Base-by-base conservation (phyloP, 768 basidiomycete species). In the Lentinula guzmanii region DNA sequence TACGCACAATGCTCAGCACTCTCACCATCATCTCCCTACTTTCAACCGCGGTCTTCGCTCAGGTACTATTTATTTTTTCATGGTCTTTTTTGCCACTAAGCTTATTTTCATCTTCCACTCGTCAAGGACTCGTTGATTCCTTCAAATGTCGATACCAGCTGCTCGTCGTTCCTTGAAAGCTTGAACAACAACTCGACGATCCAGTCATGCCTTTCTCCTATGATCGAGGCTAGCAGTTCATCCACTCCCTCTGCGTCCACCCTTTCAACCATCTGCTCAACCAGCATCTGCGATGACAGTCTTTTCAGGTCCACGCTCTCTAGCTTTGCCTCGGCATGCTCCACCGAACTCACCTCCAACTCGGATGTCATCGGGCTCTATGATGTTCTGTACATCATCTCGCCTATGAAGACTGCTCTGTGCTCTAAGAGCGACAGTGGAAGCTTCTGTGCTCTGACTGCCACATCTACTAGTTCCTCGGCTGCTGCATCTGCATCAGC, bases 401-500 rank as follows among this genome's bases (percentile, higher is more conserved):
- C 70, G 10, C 93, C 95, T 7, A 70, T 96, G 70, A 76, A 75
- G 63, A 65, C 70, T 5, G 87, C 93, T 31, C 70, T 92, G 34
- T 98, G 95, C 76, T 66, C 87, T 51, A 90, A 91, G 80, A 84
- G 90, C 67, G 84, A 86, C 67, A 76, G 67, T 52, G 87, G 84
- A 35, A 75, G 79, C 42, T 97, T 82, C 75, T 98, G 96, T 69
- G 82, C 84, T 33, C 71, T 80, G 60, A 67, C 82, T 34, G 74
- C 85, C 37, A 71, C 77, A 46, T 64, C 74, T 24, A 70, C 73
- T 58, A 39, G 66, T 61, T 65, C 65, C 52, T 65, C 73, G 15
- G 67, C 73, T 0, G 53, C 63, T 50, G 55, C 60, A 7, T 24
- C 62, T 33, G 37, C 43, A 16, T 37, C 50, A 57, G 54, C 43